Evolutionary conservation across 2,329 filamentous ascomycete species (phyloP), one percentile per base, ranked within the genome.

Genomic region (Chaetomium sp.): DNA sequence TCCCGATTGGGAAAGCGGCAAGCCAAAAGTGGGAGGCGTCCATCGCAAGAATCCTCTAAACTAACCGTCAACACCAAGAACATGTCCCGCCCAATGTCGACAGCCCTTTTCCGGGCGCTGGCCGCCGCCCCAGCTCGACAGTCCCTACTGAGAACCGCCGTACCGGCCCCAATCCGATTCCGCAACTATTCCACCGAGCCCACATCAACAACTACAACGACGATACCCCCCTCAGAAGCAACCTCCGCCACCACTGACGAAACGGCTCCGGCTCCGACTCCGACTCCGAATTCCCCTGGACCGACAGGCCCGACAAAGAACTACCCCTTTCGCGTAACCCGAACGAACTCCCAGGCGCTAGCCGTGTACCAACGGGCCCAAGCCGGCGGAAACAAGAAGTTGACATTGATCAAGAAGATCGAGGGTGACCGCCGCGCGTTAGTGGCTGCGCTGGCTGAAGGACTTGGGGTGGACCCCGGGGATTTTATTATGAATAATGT

Each of bases 321-420:
- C 19, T 27, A 27, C 19, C 19, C 19, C 19, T 27, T 27, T 27
- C 19, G 19, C 19, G 19, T 27, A 27, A 27, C 19, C 19, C 19
- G 90, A 59, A 92, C 89, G 3, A 74, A 77, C 1, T 85, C 81
- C 40, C 81, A 84, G 48, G 83, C 89, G 62, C 75, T 94, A 2
- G 84, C 89, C 32, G 80, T 97, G 45, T 99, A 97, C 73, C 76
- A 84, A 12, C 77, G 84, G 62, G 76, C 73, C 61, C 91, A 89
- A 74, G 79, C 83, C 10, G 90, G 90, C 52, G 89, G 89, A 11
- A 94, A 88, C 61, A 78, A 85, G 67, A 82, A 84, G 65, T 72
- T 88, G 65, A 95, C 92, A 5, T 71, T 82, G 55, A 73, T 99
- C 54, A 87, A 90, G 69, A 91, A 88, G 71, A 79, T 92, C 49